Base-by-base conservation (phyloP, 768 basidiomycete genomes). In the Daedalea quercina region DNA sequence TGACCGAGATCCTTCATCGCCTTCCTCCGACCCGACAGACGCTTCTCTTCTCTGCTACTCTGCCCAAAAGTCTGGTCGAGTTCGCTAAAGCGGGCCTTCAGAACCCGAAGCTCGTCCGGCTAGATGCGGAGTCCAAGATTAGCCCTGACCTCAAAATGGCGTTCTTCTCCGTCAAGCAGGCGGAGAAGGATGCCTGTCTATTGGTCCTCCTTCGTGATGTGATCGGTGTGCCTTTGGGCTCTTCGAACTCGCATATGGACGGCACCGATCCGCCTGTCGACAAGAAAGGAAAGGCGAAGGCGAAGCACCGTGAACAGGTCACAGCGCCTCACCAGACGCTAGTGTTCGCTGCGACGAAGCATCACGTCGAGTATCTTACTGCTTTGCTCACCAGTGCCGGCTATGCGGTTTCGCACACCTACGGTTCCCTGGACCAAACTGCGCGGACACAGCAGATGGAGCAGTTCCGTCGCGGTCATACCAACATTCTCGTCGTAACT, bases 51-150 rank as follows among this genome's bases (percentile, higher is more conserved):
- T 97, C 94, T 0, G 96, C 96, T 1, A 99, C 96, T 0, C 76
- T 99, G 3, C 96, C 96, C 4, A 93, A 93, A 65, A 87, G 92
- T 3, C 80, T 99, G 15, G 93, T 97, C 46, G 95, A 97, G 47
- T 99, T 99, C 65, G 94, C 96, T n/a, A 96, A 94, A 65, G 96
- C 95, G 24, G 96, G 96, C 37, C 74, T 99, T 19, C 81, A 85
- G 57, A 85, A 94, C 60, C 96, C 96, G 9, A 93, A 94, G 66
- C 84, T 99, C 37, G 86, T 98, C 20, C 87, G 96, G n/a, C 76
- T 99, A 26, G 96, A 99, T 62, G 85, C 91, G 3, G 96, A 99
- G 66, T 87, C 87, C 66, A 97, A 96, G 71, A 93, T 99, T 63
- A 94, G 92, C 63, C 71, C 85, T 0, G 96, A 98, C 65, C 80